These are phyloP conservation scores for Boletus edulis DNA, from an alignment of 768 basidiomycete genomes.

Conservation along the genomic window DNA sequence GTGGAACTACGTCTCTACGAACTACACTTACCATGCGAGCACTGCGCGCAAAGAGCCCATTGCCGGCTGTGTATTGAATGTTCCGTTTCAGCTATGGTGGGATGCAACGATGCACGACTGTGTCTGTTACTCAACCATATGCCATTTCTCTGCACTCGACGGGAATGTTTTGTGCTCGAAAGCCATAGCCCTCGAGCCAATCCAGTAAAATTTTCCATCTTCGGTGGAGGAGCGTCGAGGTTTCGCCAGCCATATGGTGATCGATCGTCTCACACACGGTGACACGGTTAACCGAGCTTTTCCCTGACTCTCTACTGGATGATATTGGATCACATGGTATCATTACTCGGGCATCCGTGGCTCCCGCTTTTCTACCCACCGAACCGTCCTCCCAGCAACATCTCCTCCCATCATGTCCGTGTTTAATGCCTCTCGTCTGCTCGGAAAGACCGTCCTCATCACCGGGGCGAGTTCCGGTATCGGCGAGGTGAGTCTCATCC, in stretches of 20 bases:
- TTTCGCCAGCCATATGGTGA: slow-evolving; percentile 1
- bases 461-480: slow-evolving; percentile 92
- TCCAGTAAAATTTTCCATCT: slow-evolving; percentile 47
- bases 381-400: not conserved
- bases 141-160: slow-evolving; percentile 52
- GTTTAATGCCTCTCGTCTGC: slow-evolving; percentile 77
- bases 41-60: slow-evolving; percentile 62
- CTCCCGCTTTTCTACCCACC: not conserved
- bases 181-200: slow-evolving; percentile 54
- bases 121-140: slow-evolving; percentile 42
- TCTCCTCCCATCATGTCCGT: slow-evolving; percentile 55
- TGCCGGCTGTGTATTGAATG: slow-evolving; percentile 43
- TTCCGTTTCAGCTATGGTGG: slow-evolving; percentile 2
- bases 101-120: not conserved
- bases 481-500: slow-evolving; percentile 63
- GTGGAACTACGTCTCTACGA: not conserved
- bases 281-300: too few relatives aligned
- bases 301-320: too few relatives aligned
- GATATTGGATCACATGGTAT: too few relatives aligned
- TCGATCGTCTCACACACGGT: not conserved
- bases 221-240: slow-evolving; percentile 2
- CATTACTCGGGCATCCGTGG: slow-evolving; percentile 1
- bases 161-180: slow-evolving; percentile 40
- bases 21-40: slow-evolving; percentile 39
- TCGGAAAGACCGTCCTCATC: slow-evolving; percentile 82